Conservation (phyloP, 2,329 filamentous ascomycete species). For the Emmonsiellopsis sp. region DNA sequence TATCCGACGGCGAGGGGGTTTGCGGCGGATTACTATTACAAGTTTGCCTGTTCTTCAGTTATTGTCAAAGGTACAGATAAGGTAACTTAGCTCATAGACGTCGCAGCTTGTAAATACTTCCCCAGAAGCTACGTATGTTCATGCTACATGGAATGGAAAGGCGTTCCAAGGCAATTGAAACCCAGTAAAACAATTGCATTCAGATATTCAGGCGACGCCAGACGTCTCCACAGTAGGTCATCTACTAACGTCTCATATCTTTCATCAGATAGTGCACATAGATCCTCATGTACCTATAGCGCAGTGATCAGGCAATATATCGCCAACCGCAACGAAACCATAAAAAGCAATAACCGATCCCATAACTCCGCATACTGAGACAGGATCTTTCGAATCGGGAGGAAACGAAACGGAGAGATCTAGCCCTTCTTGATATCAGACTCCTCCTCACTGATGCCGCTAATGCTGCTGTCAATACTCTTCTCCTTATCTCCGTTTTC, state of each 20-base stretch:
- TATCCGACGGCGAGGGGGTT: too few species aligned
- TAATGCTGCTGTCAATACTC: slow-evolving; percentile 2
- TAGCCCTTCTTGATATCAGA: slow-evolving; percentile 3
- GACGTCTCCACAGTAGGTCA: neutral
- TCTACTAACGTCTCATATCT: neutral
- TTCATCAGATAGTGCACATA: neutral
- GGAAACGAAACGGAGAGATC: neutral
- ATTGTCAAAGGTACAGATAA: too few species aligned
- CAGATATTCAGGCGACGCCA: neutral
- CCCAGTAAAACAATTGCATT: neutral
- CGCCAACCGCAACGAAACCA: neutral
- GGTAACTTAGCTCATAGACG: too few species aligned
- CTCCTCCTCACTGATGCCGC: slow-evolving; percentile 4
- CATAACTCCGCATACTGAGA: neutral
- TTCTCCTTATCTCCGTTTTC: slow-evolving; percentile 16
- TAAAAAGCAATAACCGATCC: neutral
- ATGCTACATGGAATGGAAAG: too few species aligned
- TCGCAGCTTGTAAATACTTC: too few species aligned
- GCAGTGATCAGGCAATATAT: neutral
- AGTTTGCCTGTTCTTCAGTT: too few species aligned
- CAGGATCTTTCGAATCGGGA: neutral
- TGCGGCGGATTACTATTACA: too few species aligned
- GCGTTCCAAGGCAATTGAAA: too few species aligned
- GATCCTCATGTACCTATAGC: neutral
- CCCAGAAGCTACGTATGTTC: too few species aligned